Percentiles rank a stretch among this genome's conserved stretches.
phyloP scores from a whole-genome alignment of 345 rosid species.

The Luvunga scandens region DNA sequence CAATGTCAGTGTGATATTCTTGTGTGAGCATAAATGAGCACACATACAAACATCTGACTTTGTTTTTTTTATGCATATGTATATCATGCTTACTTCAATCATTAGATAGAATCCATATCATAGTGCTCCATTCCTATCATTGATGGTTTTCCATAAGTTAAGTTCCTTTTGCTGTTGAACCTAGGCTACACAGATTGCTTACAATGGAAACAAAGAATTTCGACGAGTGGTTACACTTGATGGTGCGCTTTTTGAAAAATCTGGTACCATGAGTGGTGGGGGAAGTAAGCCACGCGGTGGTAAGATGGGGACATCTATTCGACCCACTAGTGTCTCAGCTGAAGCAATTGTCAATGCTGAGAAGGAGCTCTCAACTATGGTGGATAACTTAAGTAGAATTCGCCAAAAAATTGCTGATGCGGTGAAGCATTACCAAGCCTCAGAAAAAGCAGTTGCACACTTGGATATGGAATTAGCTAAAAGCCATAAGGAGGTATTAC shows the following conservation, averaged over 20 bases:
- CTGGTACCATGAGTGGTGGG: slow-evolving; percentile 99
- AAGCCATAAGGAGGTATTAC: slow-evolving; percentile 76
- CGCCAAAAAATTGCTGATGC: slow-evolving; percentile 65
- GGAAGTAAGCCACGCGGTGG: slow-evolving; percentile 97
- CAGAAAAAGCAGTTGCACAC: slow-evolving; percentile 57
- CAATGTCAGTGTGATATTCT: neutral
- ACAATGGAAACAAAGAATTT: slow-evolving; percentile 74
- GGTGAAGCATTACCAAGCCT: slow-evolving; percentile 55
- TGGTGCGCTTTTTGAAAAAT: slow-evolving; percentile 91
- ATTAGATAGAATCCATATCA: neutral
- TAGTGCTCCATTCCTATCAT: neutral
- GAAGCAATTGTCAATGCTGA: slow-evolving; percentile 71
- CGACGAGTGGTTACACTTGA: slow-evolving; percentile 92
- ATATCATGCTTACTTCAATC: neutral
- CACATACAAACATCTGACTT: neutral
- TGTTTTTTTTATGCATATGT: neutral
- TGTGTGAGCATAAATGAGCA: neutral
- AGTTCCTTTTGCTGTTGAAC: neutral
- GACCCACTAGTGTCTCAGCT: slow-evolving; percentile 65
- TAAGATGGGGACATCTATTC: slow-evolving; percentile 93
- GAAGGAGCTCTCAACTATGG: slow-evolving; percentile 60
- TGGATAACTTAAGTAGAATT: slow-evolving; percentile 50
- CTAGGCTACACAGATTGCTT: slow-evolving; percentile 92
- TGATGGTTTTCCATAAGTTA: neutral
- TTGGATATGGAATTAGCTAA: slow-evolving; percentile 89